These are phyloP conservation scores for Thuja plicata DNA, from an alignment of 83 land plant genomes.

Conservation along the genomic window DNA sequence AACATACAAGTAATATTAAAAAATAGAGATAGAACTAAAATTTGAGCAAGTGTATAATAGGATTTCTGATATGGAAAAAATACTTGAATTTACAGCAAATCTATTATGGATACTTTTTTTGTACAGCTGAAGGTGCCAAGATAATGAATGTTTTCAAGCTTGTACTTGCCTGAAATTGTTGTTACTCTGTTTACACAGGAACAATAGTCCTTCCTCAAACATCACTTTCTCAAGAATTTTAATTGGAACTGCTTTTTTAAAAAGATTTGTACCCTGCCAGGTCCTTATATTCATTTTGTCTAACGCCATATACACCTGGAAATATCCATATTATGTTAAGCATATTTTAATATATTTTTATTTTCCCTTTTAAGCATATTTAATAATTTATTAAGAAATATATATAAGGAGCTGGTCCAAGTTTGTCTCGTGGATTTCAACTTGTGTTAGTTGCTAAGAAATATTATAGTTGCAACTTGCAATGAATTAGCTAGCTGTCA, in stretches of 20 bases:
- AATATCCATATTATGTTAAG: not conserved
- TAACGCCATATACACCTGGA: not conserved
- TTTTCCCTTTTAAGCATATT: not conserved
- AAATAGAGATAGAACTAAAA: not conserved
- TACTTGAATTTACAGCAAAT: not conserved
- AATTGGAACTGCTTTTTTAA: not conserved
- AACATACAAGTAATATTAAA: conserved; percentile 47
- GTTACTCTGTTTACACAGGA: conserved; percentile 3
- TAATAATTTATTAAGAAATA: not conserved
- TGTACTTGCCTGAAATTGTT: not conserved
- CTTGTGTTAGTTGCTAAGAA: not conserved
- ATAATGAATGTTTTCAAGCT: not conserved
- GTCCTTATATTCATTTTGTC: not conserved
- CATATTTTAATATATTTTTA: not conserved
- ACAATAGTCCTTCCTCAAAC: not conserved
- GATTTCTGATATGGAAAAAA: not conserved
- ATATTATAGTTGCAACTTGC: not conserved
- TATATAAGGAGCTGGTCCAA: not conserved
- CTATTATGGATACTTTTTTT: not conserved
- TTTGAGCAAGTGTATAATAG: not conserved
- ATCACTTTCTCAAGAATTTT: not conserved
- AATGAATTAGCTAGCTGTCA: not conserved
- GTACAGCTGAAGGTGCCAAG: conserved; percentile 7
- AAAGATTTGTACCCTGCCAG: not conserved
- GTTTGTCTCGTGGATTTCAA: not conserved